A percentile compares a stretch with the other conserved stretches of the same genome.
Evolutionary conservation across 805 yeast species (phyloP).

Genomic region (Wickerhamiella vanderwaltii): DNA sequence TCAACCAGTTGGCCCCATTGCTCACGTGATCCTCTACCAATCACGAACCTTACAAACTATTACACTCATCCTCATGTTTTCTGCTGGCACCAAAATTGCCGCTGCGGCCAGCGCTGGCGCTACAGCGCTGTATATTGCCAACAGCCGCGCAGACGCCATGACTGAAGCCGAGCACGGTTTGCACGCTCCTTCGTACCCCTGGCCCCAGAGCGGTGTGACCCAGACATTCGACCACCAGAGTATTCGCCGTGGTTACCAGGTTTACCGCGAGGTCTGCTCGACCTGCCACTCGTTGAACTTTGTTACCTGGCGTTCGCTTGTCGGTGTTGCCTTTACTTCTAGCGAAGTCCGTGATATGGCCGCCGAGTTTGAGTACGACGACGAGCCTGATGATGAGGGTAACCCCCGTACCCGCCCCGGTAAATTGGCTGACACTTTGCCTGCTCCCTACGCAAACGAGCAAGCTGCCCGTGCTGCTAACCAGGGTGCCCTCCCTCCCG

Average conservation of each 20-base stretch:
- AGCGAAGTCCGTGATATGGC: slow-evolving; percentile 86
- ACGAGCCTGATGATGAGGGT: slow-evolving; percentile 92
- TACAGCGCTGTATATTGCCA: slow-evolving; percentile 25
- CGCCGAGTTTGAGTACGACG: slow-evolving; percentile 95
- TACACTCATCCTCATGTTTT: slow-evolving; percentile 12
- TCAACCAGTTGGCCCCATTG: too few relatives aligned
- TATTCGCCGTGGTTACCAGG: slow-evolving; percentile 98
- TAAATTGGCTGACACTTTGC: slow-evolving; percentile 89
- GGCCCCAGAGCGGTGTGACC: slow-evolving; percentile 75
- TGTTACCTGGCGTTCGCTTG: slow-evolving; percentile 96
- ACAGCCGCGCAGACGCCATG: slow-evolving; percentile 85
- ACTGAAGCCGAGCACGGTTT: slow-evolving; percentile 98
- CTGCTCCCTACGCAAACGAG: slow-evolving; percentile 93
- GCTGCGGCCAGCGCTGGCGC: slow-evolving; percentile 43
- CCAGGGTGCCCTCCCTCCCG: slow-evolving; percentile 99
- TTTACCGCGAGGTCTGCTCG: slow-evolving; percentile 97
- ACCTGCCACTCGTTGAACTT: slow-evolving; percentile 96
- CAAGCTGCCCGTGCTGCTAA: slow-evolving; percentile 99
- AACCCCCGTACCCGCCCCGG: slow-evolving; percentile 97
- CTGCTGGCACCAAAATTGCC: slow-evolving; percentile 12
- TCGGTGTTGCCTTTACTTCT: slow-evolving; percentile 90
- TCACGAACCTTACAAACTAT: slow-evolving; percentile 11
- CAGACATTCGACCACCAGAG: slow-evolving; percentile 81
- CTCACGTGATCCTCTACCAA: slow-evolving; percentile 11
- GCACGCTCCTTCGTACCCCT: slow-evolving; percentile 83